Base-by-base conservation (phyloP, 345 rosid species). In the Gossypium longicalyx region DNA sequence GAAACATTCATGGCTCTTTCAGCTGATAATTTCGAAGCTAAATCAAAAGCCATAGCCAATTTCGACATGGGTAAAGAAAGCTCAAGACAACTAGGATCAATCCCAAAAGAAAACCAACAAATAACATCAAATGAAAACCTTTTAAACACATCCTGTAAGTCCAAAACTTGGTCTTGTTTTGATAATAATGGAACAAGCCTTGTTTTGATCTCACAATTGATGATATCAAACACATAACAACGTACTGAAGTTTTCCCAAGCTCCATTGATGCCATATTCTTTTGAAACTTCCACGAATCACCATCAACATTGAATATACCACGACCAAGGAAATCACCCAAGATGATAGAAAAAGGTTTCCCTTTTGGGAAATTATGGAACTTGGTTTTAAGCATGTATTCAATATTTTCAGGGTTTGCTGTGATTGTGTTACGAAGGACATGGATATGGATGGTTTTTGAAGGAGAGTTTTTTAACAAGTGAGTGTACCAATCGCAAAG, bases 281-380 rank as follows among this genome's bases (percentile, higher is more conserved):
- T 80, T 74, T 90, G 97, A 23, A 92, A 92, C 58, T 76, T 80
- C 97, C 97, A 92, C 38, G 74, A 56, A 4, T 88, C 89, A 0
- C 97, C 97, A 3, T 92, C 97, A 5, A 91, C 93, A 63, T 92
- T 92, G 83, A 92, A 92, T 8, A 92, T 92, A 1, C 97, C 97
- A 4, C 81, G 90, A 47, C 97, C 97, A 0, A 91, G 81, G 20
- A 91, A 84, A 72, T 91, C 94, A 0, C 94, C 94, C 45, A 91
- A 79, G 72, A 91, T 91, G 3, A 76, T 72, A 15, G 97, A 89
- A 86, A 91, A 91, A 41, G 86, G 89, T 76, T 88, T 89, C 47
- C 97, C 97, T 77, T 91, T 91, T 0, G 97, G 97, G 82, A 78
- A 91, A 60, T 91, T 91, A 9, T 88, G 73, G 73, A 89, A 91